phyloP scores from a whole-genome alignment of 306 rosid genomes.

The Fragaria ananassa region DNA sequence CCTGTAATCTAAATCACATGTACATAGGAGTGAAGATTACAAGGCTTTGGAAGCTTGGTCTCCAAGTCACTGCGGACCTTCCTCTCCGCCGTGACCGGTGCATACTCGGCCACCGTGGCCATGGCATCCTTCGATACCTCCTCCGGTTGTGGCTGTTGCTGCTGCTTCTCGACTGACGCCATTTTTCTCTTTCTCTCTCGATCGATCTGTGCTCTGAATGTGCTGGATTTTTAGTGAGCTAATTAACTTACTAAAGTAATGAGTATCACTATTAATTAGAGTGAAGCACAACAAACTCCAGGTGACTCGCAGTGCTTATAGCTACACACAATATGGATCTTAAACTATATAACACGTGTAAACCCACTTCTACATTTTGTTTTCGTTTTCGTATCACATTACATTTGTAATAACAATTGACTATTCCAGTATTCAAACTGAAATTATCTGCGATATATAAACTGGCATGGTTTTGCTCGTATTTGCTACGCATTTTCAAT shows the following conservation, averaged over 20 bases:
- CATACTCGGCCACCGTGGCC: constrained; percentile 34
- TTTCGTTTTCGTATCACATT: neutral
- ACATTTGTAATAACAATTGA: neutral
- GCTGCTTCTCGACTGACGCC: constrained; percentile 13
- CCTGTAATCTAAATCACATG: neutral
- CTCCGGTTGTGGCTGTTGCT: neutral
- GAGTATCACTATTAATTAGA: neutral
- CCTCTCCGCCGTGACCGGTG: constrained; percentile 29
- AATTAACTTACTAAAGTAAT: neutral
- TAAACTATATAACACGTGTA: neutral
- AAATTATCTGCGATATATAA: neutral
- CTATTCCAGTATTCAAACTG: neutral
- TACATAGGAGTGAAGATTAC: constrained; percentile 24
- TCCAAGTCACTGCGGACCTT: constrained; percentile 39
- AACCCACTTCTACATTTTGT: neutral
- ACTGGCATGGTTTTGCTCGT: neutral
- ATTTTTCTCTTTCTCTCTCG: constrained; percentile 6
- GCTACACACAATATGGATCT: neutral
- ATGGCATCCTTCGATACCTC: constrained; percentile 28
- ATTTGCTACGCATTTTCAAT: no score
- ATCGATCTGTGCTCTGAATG: neutral
- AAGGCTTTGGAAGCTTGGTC: constrained; percentile 59
- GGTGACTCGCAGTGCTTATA: constrained; percentile 16
- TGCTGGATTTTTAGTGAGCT: neutral
- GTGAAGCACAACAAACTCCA: constrained; percentile 22